These are phyloP conservation scores for Candolleomyces aberdarensis DNA, from an alignment of 768 basidiomycete genomes.

Conservation along the genomic window DNA sequence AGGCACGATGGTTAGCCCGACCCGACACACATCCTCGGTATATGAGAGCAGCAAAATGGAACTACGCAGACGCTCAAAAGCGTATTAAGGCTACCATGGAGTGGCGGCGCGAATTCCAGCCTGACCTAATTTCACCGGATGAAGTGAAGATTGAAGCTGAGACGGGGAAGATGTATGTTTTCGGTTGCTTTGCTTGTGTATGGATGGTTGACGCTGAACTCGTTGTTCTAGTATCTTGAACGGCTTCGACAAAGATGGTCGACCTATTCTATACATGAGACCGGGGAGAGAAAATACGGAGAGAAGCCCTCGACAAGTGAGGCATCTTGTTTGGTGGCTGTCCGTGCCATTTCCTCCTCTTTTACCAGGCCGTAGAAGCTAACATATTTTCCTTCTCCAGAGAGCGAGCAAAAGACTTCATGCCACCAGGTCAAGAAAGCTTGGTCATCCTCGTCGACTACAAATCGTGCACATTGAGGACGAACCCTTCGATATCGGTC, in stretches of 20 bases:
- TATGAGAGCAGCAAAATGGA: slow-evolving; percentile 86
- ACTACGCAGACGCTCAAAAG: slow-evolving; percentile 69
- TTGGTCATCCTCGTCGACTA: slow-evolving; percentile 86
- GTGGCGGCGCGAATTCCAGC: slow-evolving; percentile 83
- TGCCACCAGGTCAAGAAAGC: slow-evolving; percentile 82
- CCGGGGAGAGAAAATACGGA: slow-evolving; percentile 86
- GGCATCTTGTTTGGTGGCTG: slow-evolving; percentile 86
- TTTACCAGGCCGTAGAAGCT: background rate
- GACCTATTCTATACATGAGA: slow-evolving; percentile 88
- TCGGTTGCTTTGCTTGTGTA: slow-evolving; percentile 1
- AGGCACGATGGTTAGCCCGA: slow-evolving; percentile 68
- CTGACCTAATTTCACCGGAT: slow-evolving; percentile 78
- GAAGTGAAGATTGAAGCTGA: slow-evolving; percentile 79
- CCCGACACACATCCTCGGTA: slow-evolving; percentile 72
- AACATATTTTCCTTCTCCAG: slow-evolving; percentile 30
- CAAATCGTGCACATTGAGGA: slow-evolving; percentile 74
- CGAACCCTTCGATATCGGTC: slow-evolving; percentile 80
- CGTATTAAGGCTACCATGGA: slow-evolving; percentile 76
- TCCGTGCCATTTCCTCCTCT: slow-evolving; percentile 36
- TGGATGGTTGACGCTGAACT: background rate
- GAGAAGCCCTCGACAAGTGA: slow-evolving; percentile 70
- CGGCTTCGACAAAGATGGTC: slow-evolving; percentile 82
- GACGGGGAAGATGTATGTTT: slow-evolving; percentile 81
- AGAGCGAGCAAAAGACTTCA: slow-evolving; percentile 85
- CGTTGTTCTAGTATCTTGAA: slow-evolving; percentile 57